phyloP scores from a whole-genome alignment of 2,329 filamentous ascomycete genomes.

The Verticillium nonalfalfae region DNA sequence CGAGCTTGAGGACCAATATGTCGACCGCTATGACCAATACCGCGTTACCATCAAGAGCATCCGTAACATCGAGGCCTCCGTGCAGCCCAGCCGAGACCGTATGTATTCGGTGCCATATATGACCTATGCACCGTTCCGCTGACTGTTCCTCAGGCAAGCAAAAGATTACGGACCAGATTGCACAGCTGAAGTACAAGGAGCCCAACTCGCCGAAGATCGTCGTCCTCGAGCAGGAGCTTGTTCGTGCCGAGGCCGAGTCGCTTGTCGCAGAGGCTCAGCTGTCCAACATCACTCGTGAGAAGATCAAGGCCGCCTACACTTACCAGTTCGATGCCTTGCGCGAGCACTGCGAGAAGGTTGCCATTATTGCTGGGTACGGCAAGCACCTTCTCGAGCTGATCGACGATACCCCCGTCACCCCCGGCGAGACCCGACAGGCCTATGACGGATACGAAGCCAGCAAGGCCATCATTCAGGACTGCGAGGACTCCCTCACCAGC shows the following conservation, averaged over 20 bases:
- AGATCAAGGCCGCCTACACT: constrained; percentile 95
- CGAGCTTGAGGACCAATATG: constrained; percentile 95
- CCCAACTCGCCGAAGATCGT: constrained; percentile 97
- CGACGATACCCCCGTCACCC: constrained; percentile 94
- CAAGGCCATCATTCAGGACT: constrained; percentile 99
- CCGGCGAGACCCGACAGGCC: constrained; percentile 88
- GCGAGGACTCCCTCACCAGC: constrained; percentile 93
- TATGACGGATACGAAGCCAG: constrained; percentile 98
- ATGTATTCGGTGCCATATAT: constrained; percentile 28
- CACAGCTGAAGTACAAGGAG: constrained; percentile 99
- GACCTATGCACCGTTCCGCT: not conserved
- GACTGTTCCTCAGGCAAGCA: constrained; percentile 66
- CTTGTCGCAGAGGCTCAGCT: constrained; percentile 96
- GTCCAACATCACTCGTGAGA: constrained; percentile 98
- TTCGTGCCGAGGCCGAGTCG: constrained; percentile 97
- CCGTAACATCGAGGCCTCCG: constrained; percentile 96
- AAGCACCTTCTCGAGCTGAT: constrained; percentile 97
- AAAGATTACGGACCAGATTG: constrained; percentile 98
- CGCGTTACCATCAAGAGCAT: constrained; percentile 99
- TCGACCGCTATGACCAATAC: constrained; percentile 99
- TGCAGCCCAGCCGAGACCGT: constrained; percentile 97
- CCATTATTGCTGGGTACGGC: constrained; percentile 94
- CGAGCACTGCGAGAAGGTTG: constrained; percentile 96
- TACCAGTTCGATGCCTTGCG: constrained; percentile 98
- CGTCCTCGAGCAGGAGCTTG: constrained; percentile 95